These are phyloP conservation scores for Salvia splendens DNA, from an alignment of 257 asterid genomes.

Conservation along the genomic window DNA sequence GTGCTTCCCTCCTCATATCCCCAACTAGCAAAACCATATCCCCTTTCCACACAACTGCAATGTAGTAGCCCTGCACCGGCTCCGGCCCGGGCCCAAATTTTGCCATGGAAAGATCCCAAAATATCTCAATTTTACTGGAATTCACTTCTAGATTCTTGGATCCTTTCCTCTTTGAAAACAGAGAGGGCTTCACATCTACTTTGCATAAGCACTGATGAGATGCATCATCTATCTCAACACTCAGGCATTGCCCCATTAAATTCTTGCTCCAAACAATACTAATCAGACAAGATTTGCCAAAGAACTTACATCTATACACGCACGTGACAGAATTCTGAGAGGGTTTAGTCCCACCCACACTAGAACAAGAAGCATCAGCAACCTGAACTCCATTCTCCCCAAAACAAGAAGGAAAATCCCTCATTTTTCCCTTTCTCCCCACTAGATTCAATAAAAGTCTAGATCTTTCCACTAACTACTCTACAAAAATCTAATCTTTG, in stretches of 20 bases:
- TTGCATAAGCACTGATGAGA: slow-evolving; percentile 74
- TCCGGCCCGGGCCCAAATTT: slow-evolving; percentile 89
- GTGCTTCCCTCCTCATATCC: slow-evolving; percentile 79
- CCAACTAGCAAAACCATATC: slow-evolving; percentile 73
- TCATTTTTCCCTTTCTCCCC: slow-evolving; percentile 43
- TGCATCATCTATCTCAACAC: slow-evolving; percentile 78
- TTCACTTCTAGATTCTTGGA: slow-evolving; percentile 56
- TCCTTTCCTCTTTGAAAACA: slow-evolving; percentile 86
- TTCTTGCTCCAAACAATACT: slow-evolving; percentile 78
- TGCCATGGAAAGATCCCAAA: slow-evolving; percentile 81
- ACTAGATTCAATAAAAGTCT: slow-evolving; percentile 29
- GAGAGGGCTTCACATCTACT: slow-evolving; percentile 84
- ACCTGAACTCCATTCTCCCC: slow-evolving; percentile 96
- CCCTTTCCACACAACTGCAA: slow-evolving; percentile 63
- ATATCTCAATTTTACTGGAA: slow-evolving; percentile 60
- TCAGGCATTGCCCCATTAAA: slow-evolving; percentile 86
- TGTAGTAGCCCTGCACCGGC: slow-evolving; percentile 76
- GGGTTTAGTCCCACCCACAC: slow-evolving; percentile 46
- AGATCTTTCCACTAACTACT: slow-evolving; percentile 19
- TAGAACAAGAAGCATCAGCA: slow-evolving; percentile 88
- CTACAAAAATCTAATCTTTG: slow-evolving; percentile 33
- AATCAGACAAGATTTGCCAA: slow-evolving; percentile 69
- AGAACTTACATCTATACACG: slow-evolving; percentile 63
- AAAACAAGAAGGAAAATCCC: slow-evolving; percentile 96
- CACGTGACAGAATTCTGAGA: slow-evolving; percentile 76